Evolutionary conservation across 2,329 filamentous ascomycete species (phyloP), one percentile per base, ranked within the genome.

Genomic region (Colletotrichum viniferum): DNA sequence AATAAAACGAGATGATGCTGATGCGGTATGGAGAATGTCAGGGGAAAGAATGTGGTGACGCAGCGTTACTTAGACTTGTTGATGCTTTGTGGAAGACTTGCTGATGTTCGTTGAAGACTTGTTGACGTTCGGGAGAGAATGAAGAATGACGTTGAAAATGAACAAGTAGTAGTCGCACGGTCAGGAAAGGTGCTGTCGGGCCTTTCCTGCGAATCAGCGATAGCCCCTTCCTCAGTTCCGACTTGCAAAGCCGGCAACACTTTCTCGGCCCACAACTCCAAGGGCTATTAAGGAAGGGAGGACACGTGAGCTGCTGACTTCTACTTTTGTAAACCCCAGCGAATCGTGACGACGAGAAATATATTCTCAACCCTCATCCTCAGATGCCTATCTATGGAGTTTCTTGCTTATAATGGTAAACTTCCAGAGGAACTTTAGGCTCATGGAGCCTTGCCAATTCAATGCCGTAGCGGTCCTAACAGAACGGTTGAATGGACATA

Each of bases 91-190:
- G 0, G 10, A n/a, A 48, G 43, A 48, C 43, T n/a, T 48, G 43
- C n/a, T 7, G 10, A 48, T 48, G 43, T 13, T 21, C 43, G 43
- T 52, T n/a, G 43, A 7, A 21, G 6, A 21, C 43, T 13, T 52
- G 10, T 21, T 52, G 43, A 21, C 16, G 36, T 38, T 38, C 0
- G 43, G n/a, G 2, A 0, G n/a, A n/a, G 0, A n/a, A 52, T 13
- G 10, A 52, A 21, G n/a, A 12, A 52, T 13, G 43, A 21, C 12
- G 3, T 52, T 21, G 43, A 1, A 52, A 21, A 52, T 24, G 10
- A 10, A 13, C 0, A 52, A 52, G 12, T 2, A 21, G 4, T 21
- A 52, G 43, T 21, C n/a, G 0, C 10, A n/a, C n/a, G 12, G 6
- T 52, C 43, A 2, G 12, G 10, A 21, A 4, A 52, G 43, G 0